Evolutionary conservation across 129 eudicot genomes (phyloP), one percentile per base, ranked within the genome.

Genomic region (Mikania micrantha): DNA sequence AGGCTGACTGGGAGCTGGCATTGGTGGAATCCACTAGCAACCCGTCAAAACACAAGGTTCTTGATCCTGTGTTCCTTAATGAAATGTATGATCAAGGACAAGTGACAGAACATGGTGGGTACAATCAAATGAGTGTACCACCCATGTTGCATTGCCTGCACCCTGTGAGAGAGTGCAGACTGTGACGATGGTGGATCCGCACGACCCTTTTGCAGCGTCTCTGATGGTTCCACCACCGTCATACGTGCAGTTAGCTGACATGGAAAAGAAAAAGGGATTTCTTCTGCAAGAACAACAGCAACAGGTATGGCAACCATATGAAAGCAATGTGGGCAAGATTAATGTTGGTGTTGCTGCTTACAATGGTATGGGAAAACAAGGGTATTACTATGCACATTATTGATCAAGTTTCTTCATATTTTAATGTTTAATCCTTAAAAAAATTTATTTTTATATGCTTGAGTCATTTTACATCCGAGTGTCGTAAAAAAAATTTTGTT

Each of bases 121-220:
- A 74, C 52, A 31, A 60, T 40, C 83, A 84, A 61, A 10, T 79
- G 61, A 54, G 61, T 28, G 36, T 20, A 80, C 61, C 32, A 66
- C 81, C 62, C 82, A 88, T 78, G 41, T 72, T 88, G 83, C 86
- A 47, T 75, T 82, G 67, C 91, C 95, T 16, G 95, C 84, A 15
- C 95, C 95, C 0, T 81, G 81, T 39, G 87, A 83, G 9, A 77
- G 80, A 1, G 39, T 79, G 45, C 81, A 71, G 36, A n/a, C n/a
- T n/a, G n/a, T n/a, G n/a, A 25, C 66, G 24, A 77, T 54, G 61
- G 36, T 84, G 49, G 88, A 86, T 36, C 69, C 80, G 9, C 86
- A 58, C 48, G 91, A 88, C 45, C 95, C 95, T 11, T 88, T 88
- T 73, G 95, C 86, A 16, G 95, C 95, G 0, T 88, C 95, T 12